Base-by-base conservation (phyloP, 371 early-diverging fungal species). In the Chytridiales sp. region DNA sequence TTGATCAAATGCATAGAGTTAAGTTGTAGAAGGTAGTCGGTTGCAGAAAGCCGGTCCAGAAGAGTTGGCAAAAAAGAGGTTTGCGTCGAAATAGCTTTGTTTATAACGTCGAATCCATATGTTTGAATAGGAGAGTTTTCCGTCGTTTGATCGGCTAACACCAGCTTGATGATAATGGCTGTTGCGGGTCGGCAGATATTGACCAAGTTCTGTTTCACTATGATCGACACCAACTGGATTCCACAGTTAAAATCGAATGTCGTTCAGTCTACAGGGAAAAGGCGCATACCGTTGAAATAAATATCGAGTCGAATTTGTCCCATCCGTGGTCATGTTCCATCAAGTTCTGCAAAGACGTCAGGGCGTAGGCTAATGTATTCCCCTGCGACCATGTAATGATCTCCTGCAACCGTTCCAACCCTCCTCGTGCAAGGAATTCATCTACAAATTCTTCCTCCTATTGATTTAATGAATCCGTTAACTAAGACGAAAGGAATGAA, bases 151-250 rank as follows among this genome's bases (percentile, higher is more conserved):
- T 31, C 31, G 34, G 63, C 4, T 32, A 64, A 40, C 8, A 85
- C 79, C 1, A 89, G 66, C 57, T 86, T 85, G 57, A 84, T 79
- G 30, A 89, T 70, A 39, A 87, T 79, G 1, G 85, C 83, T 0
- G 85, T 87, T 8, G 86, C 87, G 1, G 90, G 90, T 4, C 87
- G 77, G 64, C 84, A 84, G 59, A 89, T 82, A 22, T 85, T 88
- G 6, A 86, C 85, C 24, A 87, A 73, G 21, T 80, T 82, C 66
- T 89, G 81, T 21, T 73, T 70, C 3, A 85, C 85, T 15, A 85
- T 70, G 36, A 86, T 83, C 26, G 77, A 66, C 0, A 85, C 82
- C 22, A 87, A 74, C 59, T 76, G 53, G 2, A 62, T 38, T 35
- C 29, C 29, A 3, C 9, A 8, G 29, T 48, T 3, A 39, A 27